These are phyloP conservation scores for Albugo laibachii DNA, from an alignment of 352 stramenopile genomes.

Conservation along the genomic window DNA sequence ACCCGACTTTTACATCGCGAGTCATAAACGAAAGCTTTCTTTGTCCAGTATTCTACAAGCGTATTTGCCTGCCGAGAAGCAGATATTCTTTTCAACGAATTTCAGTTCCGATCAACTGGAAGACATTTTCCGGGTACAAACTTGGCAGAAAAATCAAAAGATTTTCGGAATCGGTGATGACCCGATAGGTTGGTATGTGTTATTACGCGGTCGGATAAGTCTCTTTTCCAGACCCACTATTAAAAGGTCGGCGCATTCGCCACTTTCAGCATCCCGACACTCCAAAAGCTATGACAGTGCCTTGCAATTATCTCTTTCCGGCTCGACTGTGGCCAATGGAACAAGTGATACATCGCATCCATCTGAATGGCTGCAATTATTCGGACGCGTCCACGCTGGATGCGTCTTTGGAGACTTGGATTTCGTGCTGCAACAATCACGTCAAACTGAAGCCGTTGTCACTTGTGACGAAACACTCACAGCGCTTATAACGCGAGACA, in stretches of 20 bases:
- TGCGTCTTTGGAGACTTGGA: conserved; percentile 53
- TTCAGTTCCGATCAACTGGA: conserved; percentile 15
- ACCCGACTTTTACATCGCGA: conserved; percentile 12
- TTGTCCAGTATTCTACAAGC: conserved; percentile 21
- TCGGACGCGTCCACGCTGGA: conserved; percentile 25
- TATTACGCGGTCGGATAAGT: conserved; percentile 28
- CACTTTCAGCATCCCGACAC: no score
- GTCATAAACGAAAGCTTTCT: conserved; percentile 12
- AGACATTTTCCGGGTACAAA: conserved; percentile 14
- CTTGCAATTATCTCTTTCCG: no score
- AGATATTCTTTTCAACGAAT: conserved; percentile 5
- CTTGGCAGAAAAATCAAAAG: conserved; percentile 12
- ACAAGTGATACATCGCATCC: conserved; percentile 1
- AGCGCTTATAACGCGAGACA: conserved; percentile 16
- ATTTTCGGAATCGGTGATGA: conserved; percentile 23
- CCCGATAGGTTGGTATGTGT: conserved; percentile 23
- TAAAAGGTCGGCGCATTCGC: no score
- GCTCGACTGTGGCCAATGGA: no score
- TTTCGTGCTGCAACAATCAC: conserved; percentile 25
- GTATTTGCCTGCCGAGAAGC: conserved; percentile 14
- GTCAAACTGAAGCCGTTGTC: conserved; percentile 10
- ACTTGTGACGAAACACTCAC: conserved; percentile 13
- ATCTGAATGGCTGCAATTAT: conserved; percentile 2
- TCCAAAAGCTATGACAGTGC: no score
- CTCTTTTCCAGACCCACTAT: conserved; percentile 13